Percentiles rank a stretch among this genome's conserved stretches.
Conservation (phyloP, 176 grass and related monocot species). For the Canna indica region DNA sequence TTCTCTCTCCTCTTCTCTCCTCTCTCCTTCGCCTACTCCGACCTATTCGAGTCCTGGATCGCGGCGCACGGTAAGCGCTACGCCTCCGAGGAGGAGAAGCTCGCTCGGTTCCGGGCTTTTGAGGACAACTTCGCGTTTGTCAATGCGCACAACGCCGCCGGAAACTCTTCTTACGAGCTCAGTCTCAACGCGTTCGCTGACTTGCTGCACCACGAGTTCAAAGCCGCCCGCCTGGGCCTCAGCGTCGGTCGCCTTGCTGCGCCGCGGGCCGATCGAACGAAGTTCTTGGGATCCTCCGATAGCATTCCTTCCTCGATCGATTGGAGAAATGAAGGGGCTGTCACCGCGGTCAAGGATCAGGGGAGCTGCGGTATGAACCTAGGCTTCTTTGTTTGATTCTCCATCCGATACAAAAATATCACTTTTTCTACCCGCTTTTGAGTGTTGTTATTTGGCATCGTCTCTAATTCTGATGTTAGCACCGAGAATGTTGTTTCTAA, state of each 20-base stretch:
- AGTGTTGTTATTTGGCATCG: background rate
- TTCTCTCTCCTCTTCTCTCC: background rate
- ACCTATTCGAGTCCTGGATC: constrained; percentile 68
- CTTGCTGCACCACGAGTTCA: constrained; percentile 55
- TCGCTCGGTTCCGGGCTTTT: constrained; percentile 46
- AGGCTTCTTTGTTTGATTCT: constrained; percentile 1
- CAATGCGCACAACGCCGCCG: constrained; percentile 38
- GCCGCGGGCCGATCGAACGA: background rate
- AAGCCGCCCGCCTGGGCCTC: constrained; percentile 37
- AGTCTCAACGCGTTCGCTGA: constrained; percentile 67
- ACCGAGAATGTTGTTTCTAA: too few relatives aligned
- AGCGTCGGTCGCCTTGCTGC: constrained; percentile 14
- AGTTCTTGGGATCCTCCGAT: constrained; percentile 15
- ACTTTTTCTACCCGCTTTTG: background rate
- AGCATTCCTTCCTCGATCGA: constrained; percentile 41
- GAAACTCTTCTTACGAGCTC: constrained; percentile 35
- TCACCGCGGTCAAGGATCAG: constrained; percentile 65
- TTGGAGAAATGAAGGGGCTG: constrained; percentile 56
- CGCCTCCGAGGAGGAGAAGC: constrained; percentile 46
- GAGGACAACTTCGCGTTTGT: constrained; percentile 58
- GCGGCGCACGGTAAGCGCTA: constrained; percentile 50
- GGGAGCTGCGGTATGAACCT: constrained; percentile 50
- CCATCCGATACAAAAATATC: background rate
- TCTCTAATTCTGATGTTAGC: background rate
- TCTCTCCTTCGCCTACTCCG: constrained; percentile 22